These are phyloP conservation scores for Diaporthe sp. DNA, from an alignment of 2,329 filamentous ascomycete species.

Conservation along the genomic window DNA sequence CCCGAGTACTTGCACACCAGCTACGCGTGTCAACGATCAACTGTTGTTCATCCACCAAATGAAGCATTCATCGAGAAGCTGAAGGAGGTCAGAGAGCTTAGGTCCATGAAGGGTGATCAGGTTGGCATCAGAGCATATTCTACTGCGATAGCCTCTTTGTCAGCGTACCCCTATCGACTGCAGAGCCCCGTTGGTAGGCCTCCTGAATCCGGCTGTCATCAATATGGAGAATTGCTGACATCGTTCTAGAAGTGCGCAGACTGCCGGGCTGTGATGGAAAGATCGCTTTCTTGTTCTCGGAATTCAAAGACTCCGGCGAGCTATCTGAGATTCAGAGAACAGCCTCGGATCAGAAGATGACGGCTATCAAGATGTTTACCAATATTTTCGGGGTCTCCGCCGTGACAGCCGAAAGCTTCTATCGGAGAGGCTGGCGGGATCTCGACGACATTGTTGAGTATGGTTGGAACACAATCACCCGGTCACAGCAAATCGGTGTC, in stretches of 20 bases:
- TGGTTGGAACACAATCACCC: conserved; percentile 81
- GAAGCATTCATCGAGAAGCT: conserved; percentile 80
- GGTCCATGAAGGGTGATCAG: conserved; percentile 80
- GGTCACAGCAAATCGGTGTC: conserved; percentile 92
- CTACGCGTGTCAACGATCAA: conserved; percentile 87
- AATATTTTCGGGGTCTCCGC: conserved; percentile 94
- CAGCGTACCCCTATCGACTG: conserved; percentile 79
- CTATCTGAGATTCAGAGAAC: conserved; percentile 76
- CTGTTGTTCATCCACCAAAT: conserved; percentile 80
- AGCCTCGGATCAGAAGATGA: conserved; percentile 74
- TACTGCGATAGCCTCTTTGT: conserved; percentile 84
- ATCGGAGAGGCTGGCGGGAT: conserved; percentile 83
- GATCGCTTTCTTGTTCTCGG: conserved; percentile 81
- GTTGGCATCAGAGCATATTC: conserved; percentile 90
- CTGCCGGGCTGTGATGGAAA: conserved; percentile 88
- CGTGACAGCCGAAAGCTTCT: conserved; percentile 85
- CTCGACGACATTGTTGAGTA: conserved; percentile 88
- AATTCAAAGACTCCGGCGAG: conserved; percentile 75
- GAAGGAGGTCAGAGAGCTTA: conserved; percentile 78
- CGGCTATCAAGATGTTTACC: conserved; percentile 79
- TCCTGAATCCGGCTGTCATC: background rate
- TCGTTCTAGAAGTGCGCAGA: conserved; percentile 59
- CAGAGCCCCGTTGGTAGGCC: conserved; percentile 58
- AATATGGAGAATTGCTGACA: background rate
- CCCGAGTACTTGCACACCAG: conserved; percentile 76